phyloP scores from a whole-genome alignment of 768 basidiomycete genomes.

The Albatrellus ellisii region DNA sequence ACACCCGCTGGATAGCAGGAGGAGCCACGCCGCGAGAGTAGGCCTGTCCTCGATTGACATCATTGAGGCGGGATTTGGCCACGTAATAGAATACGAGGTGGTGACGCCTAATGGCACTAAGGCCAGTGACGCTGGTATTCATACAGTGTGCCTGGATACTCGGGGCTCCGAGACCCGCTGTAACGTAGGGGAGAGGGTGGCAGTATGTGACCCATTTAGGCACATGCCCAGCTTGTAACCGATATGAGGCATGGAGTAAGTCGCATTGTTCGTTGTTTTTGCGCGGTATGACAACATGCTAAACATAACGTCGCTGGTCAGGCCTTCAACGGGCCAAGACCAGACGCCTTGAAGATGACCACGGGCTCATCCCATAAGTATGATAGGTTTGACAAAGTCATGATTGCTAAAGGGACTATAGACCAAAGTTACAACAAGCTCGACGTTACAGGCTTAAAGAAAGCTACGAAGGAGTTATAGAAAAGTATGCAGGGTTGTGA shows the following conservation, averaged over 20 bases:
- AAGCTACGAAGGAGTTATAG: constrained; percentile 38
- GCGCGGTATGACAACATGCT: constrained; percentile 88
- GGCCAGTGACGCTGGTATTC: constrained; percentile 68
- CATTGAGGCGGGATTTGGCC: constrained; percentile 73
- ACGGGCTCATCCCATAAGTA: constrained; percentile 84
- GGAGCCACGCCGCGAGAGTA: constrained; percentile 72
- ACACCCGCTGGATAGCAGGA: constrained; percentile 85
- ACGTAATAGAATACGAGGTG: constrained; percentile 82
- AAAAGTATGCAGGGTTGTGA: background rate
- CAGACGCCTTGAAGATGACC: constrained; percentile 80
- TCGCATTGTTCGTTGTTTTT: constrained; percentile 37
- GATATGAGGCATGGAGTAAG: constrained; percentile 68
- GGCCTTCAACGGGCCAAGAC: constrained; percentile 30
- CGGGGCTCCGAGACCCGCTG: constrained; percentile 63
- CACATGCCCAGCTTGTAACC: constrained; percentile 82
- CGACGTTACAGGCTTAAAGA: constrained; percentile 77
- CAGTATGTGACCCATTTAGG: constrained; percentile 96
- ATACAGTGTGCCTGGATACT: constrained; percentile 78
- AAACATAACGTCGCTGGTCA: constrained; percentile 59
- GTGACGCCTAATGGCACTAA: constrained; percentile 68
- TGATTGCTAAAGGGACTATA: constrained; percentile 66
- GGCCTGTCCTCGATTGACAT: constrained; percentile 69
- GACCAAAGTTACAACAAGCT: constrained; percentile 77
- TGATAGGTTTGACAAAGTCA: constrained; percentile 83
- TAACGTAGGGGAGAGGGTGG: constrained; percentile 84